Percentiles rank a stretch among this genome's conserved stretches.
phyloP scores from a whole-genome alignment of 768 basidiomycete species.

The Kwoniella sp. region DNA sequence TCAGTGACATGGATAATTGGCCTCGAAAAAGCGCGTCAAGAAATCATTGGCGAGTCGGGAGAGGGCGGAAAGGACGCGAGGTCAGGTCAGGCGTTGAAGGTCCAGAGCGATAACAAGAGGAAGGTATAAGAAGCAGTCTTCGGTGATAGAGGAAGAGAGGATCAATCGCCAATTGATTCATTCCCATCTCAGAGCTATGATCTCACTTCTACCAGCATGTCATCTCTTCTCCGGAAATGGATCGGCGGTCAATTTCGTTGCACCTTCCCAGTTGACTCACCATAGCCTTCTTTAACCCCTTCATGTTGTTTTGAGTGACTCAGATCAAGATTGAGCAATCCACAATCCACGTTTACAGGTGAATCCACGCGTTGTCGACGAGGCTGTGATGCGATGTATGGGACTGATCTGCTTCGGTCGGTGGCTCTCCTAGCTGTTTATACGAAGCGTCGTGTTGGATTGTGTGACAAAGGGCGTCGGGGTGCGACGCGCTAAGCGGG shows the following conservation, averaged over 20 bases:
- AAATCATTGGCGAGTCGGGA: too few species aligned
- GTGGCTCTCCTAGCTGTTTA: not conserved
- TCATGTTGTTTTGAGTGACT: slow-evolving; percentile 42
- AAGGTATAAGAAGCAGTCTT: not conserved
- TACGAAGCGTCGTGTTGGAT: not conserved
- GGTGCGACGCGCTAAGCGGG: not conserved
- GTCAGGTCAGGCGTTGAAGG: too few species aligned
- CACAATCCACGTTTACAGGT: not conserved
- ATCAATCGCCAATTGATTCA: not conserved
- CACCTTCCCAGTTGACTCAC: slow-evolving; percentile 42
- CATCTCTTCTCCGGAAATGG: not conserved
- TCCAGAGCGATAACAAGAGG: not conserved
- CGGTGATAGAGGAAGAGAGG: not conserved
- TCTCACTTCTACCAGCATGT: not conserved
- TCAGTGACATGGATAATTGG: slow-evolving; percentile 3
- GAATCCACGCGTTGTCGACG: not conserved
- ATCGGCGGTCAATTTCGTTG: not conserved
- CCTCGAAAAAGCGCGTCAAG: slow-evolving; percentile 2
- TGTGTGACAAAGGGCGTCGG: slow-evolving; percentile 11
- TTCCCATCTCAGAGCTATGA: not conserved
- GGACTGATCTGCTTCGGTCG: not conserved
- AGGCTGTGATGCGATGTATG: not conserved
- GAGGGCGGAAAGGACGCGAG: too few species aligned
- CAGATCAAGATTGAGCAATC: not conserved
- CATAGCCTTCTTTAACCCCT: slow-evolving; percentile 59